A percentile compares a stretch with the other conserved stretches of the same genome.
These are phyloP conservation scores for Tetrapisispora arboricola DNA, from an alignment of 805 yeast genomes.

Conservation along the genomic window DNA sequence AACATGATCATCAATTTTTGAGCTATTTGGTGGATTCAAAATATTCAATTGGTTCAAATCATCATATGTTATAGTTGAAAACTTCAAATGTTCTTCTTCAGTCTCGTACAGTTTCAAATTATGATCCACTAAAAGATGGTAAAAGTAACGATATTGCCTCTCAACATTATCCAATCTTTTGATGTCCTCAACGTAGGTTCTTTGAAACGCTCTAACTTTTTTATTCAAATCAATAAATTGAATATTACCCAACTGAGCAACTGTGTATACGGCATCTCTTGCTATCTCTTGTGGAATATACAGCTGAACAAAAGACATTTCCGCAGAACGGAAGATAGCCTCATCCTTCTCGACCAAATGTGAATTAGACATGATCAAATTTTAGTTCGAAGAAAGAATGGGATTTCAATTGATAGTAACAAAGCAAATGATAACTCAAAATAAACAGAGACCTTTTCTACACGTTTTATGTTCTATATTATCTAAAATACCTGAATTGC, in stretches of 20 bases:
- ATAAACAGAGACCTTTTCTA: too few relatives aligned
- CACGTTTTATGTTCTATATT: too few relatives aligned
- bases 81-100: neutral
- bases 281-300: conserved; percentile 86
- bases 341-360: conserved; percentile 20
- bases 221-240: conserved; percentile 86
- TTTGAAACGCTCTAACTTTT: conserved; percentile 73
- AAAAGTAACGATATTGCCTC: conserved; percentile 61
- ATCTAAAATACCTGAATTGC: too few relatives aligned
- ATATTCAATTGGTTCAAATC: conserved; percentile 18
- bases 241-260: conserved; percentile 78
- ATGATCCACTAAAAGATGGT: conserved; percentile 41
- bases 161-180: conserved; percentile 78
- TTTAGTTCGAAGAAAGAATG: neutral
- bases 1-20: conserved; percentile 63
- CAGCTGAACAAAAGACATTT: conserved; percentile 87
- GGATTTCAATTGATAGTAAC: neutral
- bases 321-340: conserved; percentile 69
- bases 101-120: conserved; percentile 30
- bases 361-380: too few relatives aligned
- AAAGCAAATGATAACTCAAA: too few relatives aligned
- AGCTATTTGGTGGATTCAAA: conserved; percentile 32
- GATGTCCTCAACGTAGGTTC: conserved; percentile 82
- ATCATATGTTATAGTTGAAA: neutral
- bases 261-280: conserved; percentile 71